Evolutionary conservation across 495 filamentous ascomycete genomes (phyloP).

Genomic region (Penicillium manginii): DNA sequence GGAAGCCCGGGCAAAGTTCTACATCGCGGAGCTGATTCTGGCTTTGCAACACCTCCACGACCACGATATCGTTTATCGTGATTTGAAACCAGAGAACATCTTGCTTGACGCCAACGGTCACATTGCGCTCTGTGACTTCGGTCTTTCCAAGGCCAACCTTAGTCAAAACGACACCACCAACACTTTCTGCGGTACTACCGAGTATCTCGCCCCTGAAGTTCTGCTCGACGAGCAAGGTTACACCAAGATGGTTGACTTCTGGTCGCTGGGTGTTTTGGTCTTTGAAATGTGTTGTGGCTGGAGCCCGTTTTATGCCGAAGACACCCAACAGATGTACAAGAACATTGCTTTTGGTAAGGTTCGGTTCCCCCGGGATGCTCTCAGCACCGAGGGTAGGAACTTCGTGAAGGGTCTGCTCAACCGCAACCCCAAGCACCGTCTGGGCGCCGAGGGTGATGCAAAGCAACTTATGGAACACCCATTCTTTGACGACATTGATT

Average conservation of each 20-base stretch:
- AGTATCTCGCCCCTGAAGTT: slow-evolving; percentile 96
- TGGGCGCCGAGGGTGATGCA: slow-evolving; percentile 89
- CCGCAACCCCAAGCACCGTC: slow-evolving; percentile 92
- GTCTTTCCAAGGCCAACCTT: slow-evolving; percentile 94
- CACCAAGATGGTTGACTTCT: slow-evolving; percentile 99
- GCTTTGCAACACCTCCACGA: slow-evolving; percentile 94
- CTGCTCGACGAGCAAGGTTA: slow-evolving; percentile 96
- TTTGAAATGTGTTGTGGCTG: slow-evolving; percentile 99
- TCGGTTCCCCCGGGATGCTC: slow-evolving; percentile 89
- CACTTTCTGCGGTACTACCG: slow-evolving; percentile 97
- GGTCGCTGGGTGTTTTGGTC: slow-evolving; percentile 95
- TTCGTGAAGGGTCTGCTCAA: slow-evolving; percentile 98
- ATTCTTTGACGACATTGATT: slow-evolving; percentile 94
- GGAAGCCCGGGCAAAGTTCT: slow-evolving; percentile 95
- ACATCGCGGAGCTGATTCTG: slow-evolving; percentile 96
- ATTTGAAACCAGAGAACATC: slow-evolving; percentile 86
- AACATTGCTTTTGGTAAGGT: slow-evolving; percentile 99
- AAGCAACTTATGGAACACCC: slow-evolving; percentile 93
- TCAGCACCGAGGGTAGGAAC: slow-evolving; percentile 91
- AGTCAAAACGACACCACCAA: slow-evolving; percentile 97
- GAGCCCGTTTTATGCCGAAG: slow-evolving; percentile 98
- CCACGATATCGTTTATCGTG: slow-evolving; percentile 97
- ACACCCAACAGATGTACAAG: slow-evolving; percentile 99
- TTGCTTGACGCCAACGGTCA: slow-evolving; percentile 83
- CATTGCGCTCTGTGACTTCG: slow-evolving; percentile 86